A percentile compares a stretch with the other conserved stretches of the same genome.
Evolutionary conservation across 768 basidiomycete genomes (phyloP).

Genomic region (Exidia glandulosa): DNA sequence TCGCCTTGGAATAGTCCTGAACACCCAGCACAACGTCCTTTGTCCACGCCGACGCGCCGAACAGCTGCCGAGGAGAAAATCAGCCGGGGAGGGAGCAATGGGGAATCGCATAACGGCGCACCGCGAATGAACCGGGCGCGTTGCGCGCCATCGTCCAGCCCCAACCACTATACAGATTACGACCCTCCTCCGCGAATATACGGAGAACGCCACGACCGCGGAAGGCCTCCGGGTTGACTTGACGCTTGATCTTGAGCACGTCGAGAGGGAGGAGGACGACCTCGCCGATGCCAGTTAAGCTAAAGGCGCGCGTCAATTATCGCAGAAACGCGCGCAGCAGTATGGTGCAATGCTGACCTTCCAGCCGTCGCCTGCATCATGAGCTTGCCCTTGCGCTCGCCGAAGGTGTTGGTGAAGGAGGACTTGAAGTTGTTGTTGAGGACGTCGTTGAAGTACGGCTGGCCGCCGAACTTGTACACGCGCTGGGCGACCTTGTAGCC

Average conservation of each 20-base stretch:
- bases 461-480: constrained; percentile 96
- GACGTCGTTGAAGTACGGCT: constrained; percentile 94
- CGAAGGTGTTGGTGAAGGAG: constrained; percentile 74
- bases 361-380: constrained; percentile 93
- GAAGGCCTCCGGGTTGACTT: constrained; percentile 97
- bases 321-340: not conserved
- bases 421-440: constrained; percentile 73
- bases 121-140: constrained; percentile 90
- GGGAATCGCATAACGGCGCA: constrained; percentile 27
- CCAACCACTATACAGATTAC: constrained; percentile 91
- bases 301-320: constrained; percentile 11
- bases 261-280: constrained; percentile 96
- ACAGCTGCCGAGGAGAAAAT: constrained; percentile 50
- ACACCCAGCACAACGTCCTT: constrained; percentile 91
- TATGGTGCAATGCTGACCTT: constrained; percentile 41
- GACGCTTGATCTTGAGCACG: constrained; percentile 95
- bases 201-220: constrained; percentile 83
- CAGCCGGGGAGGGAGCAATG: not conserved
- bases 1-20: constrained; percentile 85
- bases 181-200: constrained; percentile 86
- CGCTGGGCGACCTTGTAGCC: constrained; percentile 95
- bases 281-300: constrained; percentile 80
- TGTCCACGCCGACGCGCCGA: constrained; percentile 89
- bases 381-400: constrained; percentile 91
- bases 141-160: constrained; percentile 99